Conservation (phyloP, 148 eudicot genomes). For the Linanthus parryae region DNA sequence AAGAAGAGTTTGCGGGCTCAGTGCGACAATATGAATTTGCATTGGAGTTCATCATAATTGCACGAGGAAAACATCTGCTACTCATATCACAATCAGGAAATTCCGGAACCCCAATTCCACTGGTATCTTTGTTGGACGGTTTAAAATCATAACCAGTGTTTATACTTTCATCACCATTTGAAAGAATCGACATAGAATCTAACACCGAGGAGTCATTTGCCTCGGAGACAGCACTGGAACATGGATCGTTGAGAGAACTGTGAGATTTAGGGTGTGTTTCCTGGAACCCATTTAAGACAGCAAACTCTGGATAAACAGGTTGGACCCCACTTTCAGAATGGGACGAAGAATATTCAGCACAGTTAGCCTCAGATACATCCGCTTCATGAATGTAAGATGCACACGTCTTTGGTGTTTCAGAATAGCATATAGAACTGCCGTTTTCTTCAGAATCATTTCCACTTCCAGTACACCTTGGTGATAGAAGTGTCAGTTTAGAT, state of each 20-base stretch:
- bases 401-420: background rate
- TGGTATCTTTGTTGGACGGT: slow-evolving; percentile 2
- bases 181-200: slow-evolving; percentile 11
- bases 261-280: slow-evolving; percentile 3
- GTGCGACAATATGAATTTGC: background rate
- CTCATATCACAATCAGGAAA: background rate
- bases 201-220: slow-evolving; percentile 7
- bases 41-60: background rate
- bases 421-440: background rate
- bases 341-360: background rate
- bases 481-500: slow-evolving; percentile 11
- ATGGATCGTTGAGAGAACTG: slow-evolving; percentile 1
- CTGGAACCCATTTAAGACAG: slow-evolving; percentile 7
- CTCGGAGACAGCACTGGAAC: slow-evolving; percentile 6
- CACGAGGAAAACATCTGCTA: slow-evolving; percentile 1
- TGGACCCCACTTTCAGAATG: slow-evolving; percentile 3
- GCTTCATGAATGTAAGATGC: slow-evolving; percentile 6
- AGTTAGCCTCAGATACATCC: slow-evolving; percentile 9
- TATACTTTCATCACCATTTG: slow-evolving; percentile 8
- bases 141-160: background rate
- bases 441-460: slow-evolving; percentile 12
- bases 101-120: slow-evolving; percentile 2
- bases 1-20: slow-evolving; percentile 2
- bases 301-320: slow-evolving; percentile 5
- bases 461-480: slow-evolving; percentile 1